Evolutionary conservation across 2,329 filamentous ascomycete genomes (phyloP).

Genomic region (Knufia fluminis): DNA sequence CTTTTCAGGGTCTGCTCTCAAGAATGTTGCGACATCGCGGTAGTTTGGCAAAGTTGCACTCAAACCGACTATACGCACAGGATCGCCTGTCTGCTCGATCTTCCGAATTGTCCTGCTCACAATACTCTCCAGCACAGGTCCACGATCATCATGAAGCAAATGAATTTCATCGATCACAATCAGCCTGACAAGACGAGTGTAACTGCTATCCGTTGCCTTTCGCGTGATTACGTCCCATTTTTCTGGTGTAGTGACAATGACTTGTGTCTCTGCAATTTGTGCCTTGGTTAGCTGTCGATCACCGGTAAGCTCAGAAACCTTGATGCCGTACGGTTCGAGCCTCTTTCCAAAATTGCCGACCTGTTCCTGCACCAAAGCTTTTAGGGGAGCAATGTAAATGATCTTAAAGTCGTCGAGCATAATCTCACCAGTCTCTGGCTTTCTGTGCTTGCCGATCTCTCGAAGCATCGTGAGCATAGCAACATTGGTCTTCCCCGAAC

Average conservation of each 20-base stretch:
- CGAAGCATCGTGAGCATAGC: slow-evolving; percentile 94
- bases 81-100: slow-evolving; percentile 87
- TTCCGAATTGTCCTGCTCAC: slow-evolving; percentile 88
- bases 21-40: slow-evolving; percentile 86
- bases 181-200: slow-evolving; percentile 91
- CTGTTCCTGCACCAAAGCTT: slow-evolving; percentile 93
- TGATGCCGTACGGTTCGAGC: slow-evolving; percentile 81
- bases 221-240: slow-evolving; percentile 99
- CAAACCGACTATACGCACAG: slow-evolving; percentile 81
- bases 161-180: slow-evolving; percentile 98
- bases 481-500: slow-evolving; percentile 96
- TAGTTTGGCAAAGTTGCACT: slow-evolving; percentile 96
- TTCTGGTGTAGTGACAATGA: slow-evolving; percentile 96
- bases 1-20: slow-evolving; percentile 76
- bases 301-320: slow-evolving; percentile 89
- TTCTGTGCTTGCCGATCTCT: slow-evolving; percentile 90
- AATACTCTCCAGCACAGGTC: slow-evolving; percentile 92
- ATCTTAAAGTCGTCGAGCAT: slow-evolving; percentile 97
- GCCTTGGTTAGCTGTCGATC: slow-evolving; percentile 97
- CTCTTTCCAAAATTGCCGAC: slow-evolving; percentile 95
- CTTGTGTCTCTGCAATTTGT: slow-evolving; percentile 93
- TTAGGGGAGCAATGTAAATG: slow-evolving; percentile 91
- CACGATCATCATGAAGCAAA: slow-evolving; percentile 91
- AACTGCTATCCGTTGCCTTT: slow-evolving; percentile 92
- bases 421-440: slow-evolving; percentile 83